Base-by-base conservation (phyloP, 768 basidiomycete species). In the Pulveroboletus frians region DNA sequence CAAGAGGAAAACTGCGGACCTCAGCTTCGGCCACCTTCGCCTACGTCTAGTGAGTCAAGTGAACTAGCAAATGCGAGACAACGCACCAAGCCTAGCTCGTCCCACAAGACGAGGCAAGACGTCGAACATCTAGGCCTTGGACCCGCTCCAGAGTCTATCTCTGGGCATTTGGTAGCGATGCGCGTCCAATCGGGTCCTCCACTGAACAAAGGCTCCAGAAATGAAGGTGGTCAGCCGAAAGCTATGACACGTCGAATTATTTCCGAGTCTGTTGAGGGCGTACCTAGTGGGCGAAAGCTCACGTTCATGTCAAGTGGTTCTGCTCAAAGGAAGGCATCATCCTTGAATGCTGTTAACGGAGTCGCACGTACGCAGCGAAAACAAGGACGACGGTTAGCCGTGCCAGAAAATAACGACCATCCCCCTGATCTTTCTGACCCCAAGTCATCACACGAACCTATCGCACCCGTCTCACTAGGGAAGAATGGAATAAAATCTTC, bases 391-490 rank as follows among this genome's bases (percentile, higher is more conserved):
- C 51, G 53, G 21, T 49, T 51, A 32, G 35, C 42, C 26, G 58
- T 53, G 3, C 54, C 57, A 3, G 61, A 65, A 21, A 39, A 45
- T 35, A 20, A 13, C 41, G 49, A 57, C 18, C 46, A 52, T 35
- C 51, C 23, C 13, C 39, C 54, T 6, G 64, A 65, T 18, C 34
- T 61, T 18, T 53, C 58, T 15, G 66, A 64, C 37, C 66, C 71
- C 3, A 57, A 66, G 26, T 61, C 71, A 39, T 70, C 68, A 18
- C 43, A 52, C 17, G 63, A 60, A 18, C 65, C 66, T 0, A 57
- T 66, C 29, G 69, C 71, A 4, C 71, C 69, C 2, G 57, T 68
- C 23, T 59, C 66, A 11, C 32, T 50, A 40, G 57, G 48, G 48
- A 65, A 59, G 58, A 56, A 48, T 54, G 59, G 40, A 43, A 46